Evolutionary conservation across 2,329 filamentous ascomycete species (phyloP), one percentile per base, ranked within the genome.

Genomic region (Parafenestella ontariensis): DNA sequence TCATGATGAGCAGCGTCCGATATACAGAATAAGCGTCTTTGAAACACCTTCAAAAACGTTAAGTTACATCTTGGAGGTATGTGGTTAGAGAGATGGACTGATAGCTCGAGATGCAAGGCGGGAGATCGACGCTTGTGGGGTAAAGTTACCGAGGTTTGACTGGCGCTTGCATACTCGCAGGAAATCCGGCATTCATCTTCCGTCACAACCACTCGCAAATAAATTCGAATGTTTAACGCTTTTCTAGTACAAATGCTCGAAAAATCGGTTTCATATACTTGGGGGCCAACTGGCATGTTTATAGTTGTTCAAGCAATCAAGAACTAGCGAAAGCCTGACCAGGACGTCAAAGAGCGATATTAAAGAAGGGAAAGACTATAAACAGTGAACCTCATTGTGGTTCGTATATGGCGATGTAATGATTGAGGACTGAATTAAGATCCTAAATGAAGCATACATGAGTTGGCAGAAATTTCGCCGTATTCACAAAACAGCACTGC

Each of bases 1-100:
- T 66, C 66, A 69, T 69, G 36, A 21, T 52, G 26, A n/a, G 23
- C 23, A 45, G 20, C 18, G 23, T 17, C 4, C 37, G 15, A 26
- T 10, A 2, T 28, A 17, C 23, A 18, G 7, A 28, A 20, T 13
- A 41, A 42, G 10, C 15, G 20, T n/a, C 15, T 6, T 13, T 13
- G 17, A 40, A 15, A n/a, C 11, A 24, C 37, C 21, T 24, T 17
- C 18, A 37, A 33, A 13, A 9, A 18, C 7, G 5, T 18, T 18
- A 5, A 13, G 24, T n/a, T 18, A 31, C 36, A 41, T 31, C 34
- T 33, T 40, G 21, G n/a, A 40, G 18, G n/a, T 39, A 18, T 24
- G 20, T 15, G 28, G 34, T 41, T 29, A 11, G 21, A 4, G n/a
- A 42, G 24, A 5, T n/a, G 13, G n/a, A 37, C 18, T 13, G 24